phyloP scores from a whole-genome alignment of 2,329 filamentous ascomycete genomes.

The Metarhizium guizhouense region DNA sequence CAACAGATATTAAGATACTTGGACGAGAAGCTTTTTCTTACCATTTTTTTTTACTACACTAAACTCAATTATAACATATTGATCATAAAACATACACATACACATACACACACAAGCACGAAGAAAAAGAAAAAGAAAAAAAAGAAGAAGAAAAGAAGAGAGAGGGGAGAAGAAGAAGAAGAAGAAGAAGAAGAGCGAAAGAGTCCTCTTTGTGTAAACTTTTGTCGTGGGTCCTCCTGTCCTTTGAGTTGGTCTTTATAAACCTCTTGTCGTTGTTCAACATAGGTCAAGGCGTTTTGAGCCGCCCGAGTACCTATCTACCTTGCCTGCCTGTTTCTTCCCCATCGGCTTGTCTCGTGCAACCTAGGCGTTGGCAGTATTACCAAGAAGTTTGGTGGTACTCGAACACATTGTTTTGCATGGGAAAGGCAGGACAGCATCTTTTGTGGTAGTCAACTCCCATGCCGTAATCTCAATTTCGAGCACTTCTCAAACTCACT shows the following conservation, averaged over 20 bases:
- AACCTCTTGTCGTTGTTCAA: too few relatives aligned
- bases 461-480: constrained; percentile 6
- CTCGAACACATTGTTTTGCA: constrained; percentile 21
- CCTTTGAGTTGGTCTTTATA: too few relatives aligned
- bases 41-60: too few relatives aligned
- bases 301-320: neutral
- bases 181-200: neutral
- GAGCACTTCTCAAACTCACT: constrained; percentile 6
- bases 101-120: too few relatives aligned
- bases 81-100: too few relatives aligned
- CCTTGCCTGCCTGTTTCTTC: constrained; percentile 1
- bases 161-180: neutral
- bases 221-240: too few relatives aligned
- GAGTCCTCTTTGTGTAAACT: too few relatives aligned
- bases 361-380: constrained; percentile 37
- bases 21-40: neutral
- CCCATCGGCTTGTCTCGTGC: constrained; percentile 23
- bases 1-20: neutral
- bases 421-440: constrained; percentile 27
- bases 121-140: too few relatives aligned
- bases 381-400: constrained; percentile 23
- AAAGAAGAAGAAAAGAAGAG: too few relatives aligned
- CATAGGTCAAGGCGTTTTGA: neutral
- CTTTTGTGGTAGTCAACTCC: constrained; percentile 19
- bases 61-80: too few relatives aligned